These are phyloP conservation scores for Trichothecium sympodiale DNA, from an alignment of 2,329 filamentous ascomycete genomes.

Conservation along the genomic window DNA sequence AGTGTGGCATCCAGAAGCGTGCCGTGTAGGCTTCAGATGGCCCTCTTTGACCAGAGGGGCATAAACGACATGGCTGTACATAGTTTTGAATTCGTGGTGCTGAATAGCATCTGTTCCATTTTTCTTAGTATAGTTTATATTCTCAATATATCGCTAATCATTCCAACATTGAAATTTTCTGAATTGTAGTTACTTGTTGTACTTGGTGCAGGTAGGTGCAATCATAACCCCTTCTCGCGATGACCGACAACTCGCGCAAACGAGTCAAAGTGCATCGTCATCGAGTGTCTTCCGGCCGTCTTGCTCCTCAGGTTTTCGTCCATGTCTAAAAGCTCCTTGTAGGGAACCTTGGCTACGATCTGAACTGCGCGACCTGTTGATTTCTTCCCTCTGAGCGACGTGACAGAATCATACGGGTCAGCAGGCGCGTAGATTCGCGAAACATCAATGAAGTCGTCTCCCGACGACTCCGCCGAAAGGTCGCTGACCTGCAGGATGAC, in stretches of 20 bases:
- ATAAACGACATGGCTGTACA: not conserved
- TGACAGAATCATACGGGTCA: slow-evolving; percentile 62
- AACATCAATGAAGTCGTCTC: slow-evolving; percentile 47
- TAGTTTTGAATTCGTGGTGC: not conserved
- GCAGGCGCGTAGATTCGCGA: slow-evolving; percentile 74
- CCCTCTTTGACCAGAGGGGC: not conserved
- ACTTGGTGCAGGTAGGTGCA: slow-evolving; percentile 1
- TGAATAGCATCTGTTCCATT: not conserved
- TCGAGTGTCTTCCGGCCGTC: slow-evolving; percentile 65
- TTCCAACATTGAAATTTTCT: no score
- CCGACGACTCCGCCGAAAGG: slow-evolving; percentile 27
- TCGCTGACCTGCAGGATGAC: slow-evolving; percentile 63
- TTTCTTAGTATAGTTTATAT: not conserved
- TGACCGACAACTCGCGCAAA: slow-evolving; percentile 44
- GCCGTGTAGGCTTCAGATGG: no score
- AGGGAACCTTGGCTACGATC: slow-evolving; percentile 76
- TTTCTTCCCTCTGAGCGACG: slow-evolving; percentile 43
- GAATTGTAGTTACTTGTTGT: no score
- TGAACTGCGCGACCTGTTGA: slow-evolving; percentile 40
- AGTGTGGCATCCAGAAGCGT: slow-evolving; percentile 25
- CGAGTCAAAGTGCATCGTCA: slow-evolving; percentile 48
- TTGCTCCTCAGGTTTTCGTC: slow-evolving; percentile 78
- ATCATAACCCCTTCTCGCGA: slow-evolving; percentile 36
- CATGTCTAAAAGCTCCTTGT: slow-evolving; percentile 96
- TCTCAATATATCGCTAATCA: not conserved